Base-by-base conservation (phyloP, 2,329 filamentous ascomycete genomes). In the Trichoderma koningiopsis region DNA sequence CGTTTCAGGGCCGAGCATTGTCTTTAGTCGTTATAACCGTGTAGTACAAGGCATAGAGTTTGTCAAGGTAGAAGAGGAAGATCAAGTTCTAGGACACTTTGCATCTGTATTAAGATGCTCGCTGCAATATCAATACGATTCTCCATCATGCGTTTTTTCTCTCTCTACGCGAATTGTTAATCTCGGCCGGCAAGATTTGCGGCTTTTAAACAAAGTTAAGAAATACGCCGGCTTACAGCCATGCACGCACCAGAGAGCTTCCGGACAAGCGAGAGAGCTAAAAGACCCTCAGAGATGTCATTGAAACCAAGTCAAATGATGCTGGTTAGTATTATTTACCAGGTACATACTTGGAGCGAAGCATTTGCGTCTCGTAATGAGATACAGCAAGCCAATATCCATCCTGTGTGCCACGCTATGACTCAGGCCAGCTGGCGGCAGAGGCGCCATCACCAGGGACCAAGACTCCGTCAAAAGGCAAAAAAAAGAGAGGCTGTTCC, bases 341-440 rank as follows among this genome's bases (percentile, higher is more conserved):
- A 43, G 16, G 19, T 22, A 57, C n/a, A 35, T 66, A 56, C 27
- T 33, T 29, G 29, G 14, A 16, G 40, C 22, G 43, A 49, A 49
- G 33, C 31, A 10, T 66, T 66, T 59, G 40, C 14, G 64, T 67
- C 37, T 67, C 64, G 64, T 67, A 67, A 67, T 67, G 40, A 14
- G 10, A 57, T 40, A 66, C 57, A 24, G 64, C 37, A 49, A 49
- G 22, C 11, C 53, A 56, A 53, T 43, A 47, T 40, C 64, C 64
- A 37, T 57, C 16, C 40, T 19, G 52, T 35, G 40, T 49, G 47
- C 47, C 40, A 58, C 14, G 29, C 55, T 52, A 58, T 67, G 64
- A 67, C 64, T 67, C 64, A 52, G 53, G 49, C 53, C 52, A 56
- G 37, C 31, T 37, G 64, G 64, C 64, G 64, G 64, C 64, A 67